A percentile compares a stretch with the other conserved stretches of the same genome.
Conservation (phyloP, 1,139 yeast genomes). For the Suhomyces wounanorum region DNA sequence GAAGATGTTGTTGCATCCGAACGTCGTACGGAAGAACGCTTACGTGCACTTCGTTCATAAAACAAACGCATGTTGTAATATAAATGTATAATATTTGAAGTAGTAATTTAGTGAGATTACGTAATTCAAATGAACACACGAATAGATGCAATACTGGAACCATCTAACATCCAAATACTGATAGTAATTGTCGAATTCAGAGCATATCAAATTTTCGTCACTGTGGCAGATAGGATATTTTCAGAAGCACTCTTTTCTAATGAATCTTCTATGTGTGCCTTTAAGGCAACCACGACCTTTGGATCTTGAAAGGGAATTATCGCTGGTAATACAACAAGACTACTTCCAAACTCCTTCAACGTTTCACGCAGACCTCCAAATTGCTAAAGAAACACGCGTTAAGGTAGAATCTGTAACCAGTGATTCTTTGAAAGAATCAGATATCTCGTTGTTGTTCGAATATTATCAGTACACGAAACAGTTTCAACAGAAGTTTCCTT, state of each 20-base stretch:
- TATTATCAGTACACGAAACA: constrained; percentile 36
- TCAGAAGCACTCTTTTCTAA: constrained; percentile 6
- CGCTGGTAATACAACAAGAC: constrained; percentile 54
- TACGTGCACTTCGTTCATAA: neutral
- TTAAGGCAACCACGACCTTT: constrained; percentile 51
- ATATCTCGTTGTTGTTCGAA: constrained; percentile 24
- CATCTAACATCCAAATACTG: neutral
- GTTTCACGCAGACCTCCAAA: constrained; percentile 54
- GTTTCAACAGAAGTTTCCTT: constrained; percentile 43
- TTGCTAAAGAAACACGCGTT: constrained; percentile 33
- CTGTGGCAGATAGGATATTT: neutral
- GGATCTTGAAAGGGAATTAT: constrained; percentile 48
- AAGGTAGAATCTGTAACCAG: constrained; percentile 26
- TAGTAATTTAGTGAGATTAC: neutral
- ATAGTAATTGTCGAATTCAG: neutral
- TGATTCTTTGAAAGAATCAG: constrained; percentile 19
- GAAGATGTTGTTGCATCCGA: neutral
- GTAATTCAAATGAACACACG: neutral
- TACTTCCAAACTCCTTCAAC: constrained; percentile 66
- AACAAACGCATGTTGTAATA: neutral
- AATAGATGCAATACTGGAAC: neutral
- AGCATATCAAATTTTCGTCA: neutral
- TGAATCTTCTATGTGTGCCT: constrained; percentile 51
- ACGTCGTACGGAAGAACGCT: neutral
- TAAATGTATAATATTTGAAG: neutral